These are phyloP conservation scores for Avicennia marina DNA, from an alignment of 257 asterid species.

Conservation along the genomic window DNA sequence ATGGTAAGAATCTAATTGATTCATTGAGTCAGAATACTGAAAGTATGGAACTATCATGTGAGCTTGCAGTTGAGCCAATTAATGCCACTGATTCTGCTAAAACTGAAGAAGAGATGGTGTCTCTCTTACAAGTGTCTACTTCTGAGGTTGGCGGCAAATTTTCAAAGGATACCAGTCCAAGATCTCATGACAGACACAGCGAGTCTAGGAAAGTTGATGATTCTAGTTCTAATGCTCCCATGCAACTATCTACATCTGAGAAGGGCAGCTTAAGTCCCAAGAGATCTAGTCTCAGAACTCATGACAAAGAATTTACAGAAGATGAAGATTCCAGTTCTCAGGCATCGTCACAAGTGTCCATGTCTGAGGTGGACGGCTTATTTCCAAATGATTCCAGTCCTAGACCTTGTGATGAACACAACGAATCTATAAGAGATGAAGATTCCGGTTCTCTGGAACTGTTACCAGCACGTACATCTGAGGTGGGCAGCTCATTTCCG, in stretches of 20 bases:
- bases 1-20: conserved; percentile 6
- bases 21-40: neutral
- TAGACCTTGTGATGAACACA: conserved; percentile 11
- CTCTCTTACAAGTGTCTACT: conserved; percentile 13
- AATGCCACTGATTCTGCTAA: neutral
- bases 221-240: neutral
- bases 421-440: conserved; percentile 25
- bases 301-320: too few relatives aligned
- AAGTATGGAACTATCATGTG: neutral
- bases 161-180: neutral
- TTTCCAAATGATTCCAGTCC: conserved; percentile 22
- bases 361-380: neutral
- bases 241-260: conserved; percentile 16
- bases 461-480: neutral
- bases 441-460: conserved; percentile 23
- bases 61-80: neutral
- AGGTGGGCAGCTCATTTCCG: neutral
- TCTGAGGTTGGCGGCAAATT: conserved; percentile 5
- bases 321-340: too few relatives aligned
- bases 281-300: neutral
- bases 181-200: neutral
- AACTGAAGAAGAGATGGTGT: neutral
- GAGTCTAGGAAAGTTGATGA: neutral
- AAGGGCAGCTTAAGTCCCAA: conserved; percentile 2
- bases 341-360: too few relatives aligned